Base-by-base conservation (phyloP, 1,284 basidiomycete species). In the Fistulina hepatica region DNA sequence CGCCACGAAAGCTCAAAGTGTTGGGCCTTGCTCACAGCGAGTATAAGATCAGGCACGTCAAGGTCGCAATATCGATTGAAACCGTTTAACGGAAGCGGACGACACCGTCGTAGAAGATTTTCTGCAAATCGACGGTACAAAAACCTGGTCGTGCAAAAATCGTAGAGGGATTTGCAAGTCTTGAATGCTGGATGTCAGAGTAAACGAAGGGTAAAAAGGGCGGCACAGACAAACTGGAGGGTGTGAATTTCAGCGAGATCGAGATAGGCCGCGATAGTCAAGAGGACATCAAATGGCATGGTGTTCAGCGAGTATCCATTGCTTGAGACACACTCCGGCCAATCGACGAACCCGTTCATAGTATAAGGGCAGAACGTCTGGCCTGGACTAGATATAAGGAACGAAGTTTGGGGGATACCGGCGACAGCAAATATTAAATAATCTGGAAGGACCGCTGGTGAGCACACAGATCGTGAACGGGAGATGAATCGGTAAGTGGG, bases 201-300 rank as follows among this genome's bases (percentile, higher is more conserved):
- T 33, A 30, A 28, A 36, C 11, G 21, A 32, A 24, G 6, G 21
- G 17, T 12, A 34, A 21, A 28, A 12, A 6, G 11, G 37, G 9
- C 31, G 28, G 26, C 17, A 6, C 15, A 20, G 21, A 38, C 20
- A n/a, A n/a, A n/a, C n/a, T n/a, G n/a, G n/a, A n/a, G n/a, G n/a
- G n/a, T n/a, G n/a, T n/a, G n/a, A n/a, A 26, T 31, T 5, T 11
- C 7, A 22, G 10, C 28, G 28, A 31, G 55, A 45, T 73, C 63
- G 22, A 81, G 64, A 55, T 73, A 69, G 27, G 64, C 64, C 3
- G 74, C 67, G 51, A 81, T 69, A 55, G 76, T 74, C 37, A 81
- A 63, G 31, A 81, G 53, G n/a, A 81, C 59, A 59, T 81, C 78
- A 55, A 81, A 80, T 0, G 78, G 77, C 13, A 81, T n/a, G n/a